phyloP scores from a whole-genome alignment of 768 basidiomycete genomes.

The Russula ochroleuca region DNA sequence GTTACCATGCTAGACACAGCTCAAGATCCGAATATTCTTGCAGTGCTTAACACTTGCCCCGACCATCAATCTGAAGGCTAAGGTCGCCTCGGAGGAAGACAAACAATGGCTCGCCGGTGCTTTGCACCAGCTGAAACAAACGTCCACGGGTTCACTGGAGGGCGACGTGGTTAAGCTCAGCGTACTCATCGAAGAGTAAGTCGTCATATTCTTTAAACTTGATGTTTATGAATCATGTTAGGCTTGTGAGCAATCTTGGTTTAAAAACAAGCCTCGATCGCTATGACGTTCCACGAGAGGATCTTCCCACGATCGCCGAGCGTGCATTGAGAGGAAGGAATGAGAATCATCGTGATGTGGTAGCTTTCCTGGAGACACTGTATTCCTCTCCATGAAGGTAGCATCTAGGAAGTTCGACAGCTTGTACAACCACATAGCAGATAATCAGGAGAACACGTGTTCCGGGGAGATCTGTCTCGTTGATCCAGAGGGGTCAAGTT shows the following conservation, averaged over 20 bases:
- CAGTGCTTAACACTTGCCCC: slow-evolving; percentile 72
- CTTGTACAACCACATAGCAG: background rate
- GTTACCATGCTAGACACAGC: background rate
- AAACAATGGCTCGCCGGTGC: slow-evolving; percentile 55
- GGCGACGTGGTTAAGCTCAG: slow-evolving; percentile 56
- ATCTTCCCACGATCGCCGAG: slow-evolving; percentile 52
- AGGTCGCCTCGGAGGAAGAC: slow-evolving; percentile 54
- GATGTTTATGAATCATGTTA: slow-evolving; percentile 29
- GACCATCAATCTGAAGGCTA: slow-evolving; percentile 55
- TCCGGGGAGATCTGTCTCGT: background rate
- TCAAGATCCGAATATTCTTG: slow-evolving; percentile 30
- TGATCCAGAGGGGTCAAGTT: background rate
- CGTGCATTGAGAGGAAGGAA: slow-evolving; percentile 44
- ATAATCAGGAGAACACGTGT: background rate
- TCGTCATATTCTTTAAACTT: slow-evolving; percentile 7
- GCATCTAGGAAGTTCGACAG: background rate
- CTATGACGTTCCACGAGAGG: slow-evolving; percentile 61
- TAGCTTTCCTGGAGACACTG: slow-evolving; percentile 48
- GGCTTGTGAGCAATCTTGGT: slow-evolving; percentile 57
- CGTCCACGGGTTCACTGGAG: slow-evolving; percentile 58
- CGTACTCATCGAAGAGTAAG: slow-evolving; percentile 51
- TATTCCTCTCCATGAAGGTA: slow-evolving; percentile 30
- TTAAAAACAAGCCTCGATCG: slow-evolving; percentile 53
- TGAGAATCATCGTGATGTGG: slow-evolving; percentile 41
- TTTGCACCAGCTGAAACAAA: slow-evolving; percentile 54